A percentile compares a stretch with the other conserved stretches of the same genome.
phyloP scores from a whole-genome alignment of 805 yeast species.

The Lipomyces spencermartinsiae region DNA sequence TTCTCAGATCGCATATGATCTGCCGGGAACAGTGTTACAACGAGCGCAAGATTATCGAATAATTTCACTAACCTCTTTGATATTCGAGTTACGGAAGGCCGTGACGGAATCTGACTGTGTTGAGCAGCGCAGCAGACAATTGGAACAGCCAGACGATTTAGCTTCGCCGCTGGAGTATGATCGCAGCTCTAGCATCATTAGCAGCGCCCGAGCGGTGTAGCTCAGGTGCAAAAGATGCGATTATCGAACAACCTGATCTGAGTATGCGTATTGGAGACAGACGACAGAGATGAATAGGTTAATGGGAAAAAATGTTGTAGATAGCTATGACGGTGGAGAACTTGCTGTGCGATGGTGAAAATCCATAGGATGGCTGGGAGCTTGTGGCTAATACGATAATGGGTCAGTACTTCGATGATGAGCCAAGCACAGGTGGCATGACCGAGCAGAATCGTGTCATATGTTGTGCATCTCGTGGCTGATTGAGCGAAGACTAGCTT shows the following conservation, averaged over 20 bases:
- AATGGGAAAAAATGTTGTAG: not conserved
- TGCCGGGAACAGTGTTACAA: not conserved
- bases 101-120: not conserved
- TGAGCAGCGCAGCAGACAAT: not conserved
- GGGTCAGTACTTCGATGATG: not conserved
- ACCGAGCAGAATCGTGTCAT: constrained; percentile 3
- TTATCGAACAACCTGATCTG: not conserved
- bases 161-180: not conserved
- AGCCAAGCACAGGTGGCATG: not conserved
- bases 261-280: not conserved
- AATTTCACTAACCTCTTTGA: not conserved
- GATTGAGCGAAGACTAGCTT: not conserved
- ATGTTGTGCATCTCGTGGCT: not conserved
- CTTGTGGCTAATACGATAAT: not conserved
- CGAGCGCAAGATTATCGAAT: not conserved
- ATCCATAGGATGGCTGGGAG: not conserved
- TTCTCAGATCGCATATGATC: not conserved
- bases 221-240: not conserved
- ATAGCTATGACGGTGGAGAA: not conserved
- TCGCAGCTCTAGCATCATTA: not conserved
- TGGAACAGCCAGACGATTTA: not conserved
- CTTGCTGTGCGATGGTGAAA: not conserved
- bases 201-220: not conserved
- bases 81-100: not conserved
- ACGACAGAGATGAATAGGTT: not conserved